Base-by-base conservation (phyloP, 352 stramenopile species). In the Bremia lactucae region DNA sequence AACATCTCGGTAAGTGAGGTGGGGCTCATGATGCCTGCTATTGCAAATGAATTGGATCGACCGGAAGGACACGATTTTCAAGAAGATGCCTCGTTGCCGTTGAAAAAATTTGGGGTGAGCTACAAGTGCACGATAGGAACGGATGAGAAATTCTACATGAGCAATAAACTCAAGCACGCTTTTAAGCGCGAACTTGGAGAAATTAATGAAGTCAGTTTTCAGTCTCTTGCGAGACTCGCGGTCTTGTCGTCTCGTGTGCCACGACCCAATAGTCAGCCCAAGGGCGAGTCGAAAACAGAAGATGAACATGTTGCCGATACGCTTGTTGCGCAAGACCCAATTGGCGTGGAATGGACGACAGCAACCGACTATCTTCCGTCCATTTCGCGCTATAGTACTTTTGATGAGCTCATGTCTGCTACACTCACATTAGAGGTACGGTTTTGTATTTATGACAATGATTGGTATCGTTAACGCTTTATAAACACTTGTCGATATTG, bases 121-220 rank as follows among this genome's bases (percentile, higher is more conserved):
- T 94, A 94, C 68, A 94, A 94, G 49, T 94, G 79, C 47, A 94
- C 79, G 3, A 88, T 94, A 33, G 81, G 81, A 36, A 91, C 79
- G 21, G 82, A 59, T 40, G 81, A 94, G 51, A 85, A 72, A 20
- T 94, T 94, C 31, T 89, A 89, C 53, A 78, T 92, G 58, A 73
- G 81, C 41, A 85, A 92, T 49, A 73, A 55, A 4, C 46, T 94
- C 11, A 94, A 94, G 36, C 77, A 88, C 34, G 77, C 77, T 0
- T 65, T 84, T 18, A 87, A 86, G 34, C 57, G 76, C 0, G 51
- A 72, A 14, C 87, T 93, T 42, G 61, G 73, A 31, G 75, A 90
- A 15, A 81, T 91, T 36, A 55, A 86, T 19, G 77, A 93, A 68
- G 80, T 93, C 31, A 93, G 78, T 34, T 91, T 93, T 55, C 78